Base-by-base conservation (phyloP, 331 rosid species). In the Quercus tomentella region DNA sequence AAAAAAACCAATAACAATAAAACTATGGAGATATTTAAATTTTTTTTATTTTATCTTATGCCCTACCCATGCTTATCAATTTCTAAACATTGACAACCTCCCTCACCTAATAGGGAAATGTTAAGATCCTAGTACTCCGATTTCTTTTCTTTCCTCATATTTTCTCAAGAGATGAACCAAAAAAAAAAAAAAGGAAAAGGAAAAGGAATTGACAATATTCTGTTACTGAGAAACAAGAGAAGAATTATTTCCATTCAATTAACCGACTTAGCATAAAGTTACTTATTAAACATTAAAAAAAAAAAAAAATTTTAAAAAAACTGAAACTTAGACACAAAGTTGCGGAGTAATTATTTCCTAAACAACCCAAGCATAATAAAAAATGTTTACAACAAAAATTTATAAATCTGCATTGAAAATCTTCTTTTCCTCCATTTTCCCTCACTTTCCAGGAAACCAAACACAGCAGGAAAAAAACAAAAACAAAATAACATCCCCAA, bases 101-200 rank as follows among this genome's bases (percentile, higher is more conserved):
- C 15, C 16, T 60, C 31, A 12, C 25, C 66, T 60, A 60, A 63
- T 5, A 63, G 41, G n/a, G 37, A 43, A 69, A 76, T 33, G 70
- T 77, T 69, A 55, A 66, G 61, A 78, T 61, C 65, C 67, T 77
- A 73, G 62, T 16, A 43, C 73, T 33, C 68, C 22, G 75, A 75
- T 79, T 58, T 75, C 22, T 15, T 75, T 71, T 60, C 77, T 56
- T 87, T 17, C 43, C 72, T 31, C 54, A 22, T 3, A 63, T 70
- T 74, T 12, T 14, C 31, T 20, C 26, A 63, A 4, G 43, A 71
- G 57, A 28, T 22, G n/a, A 77, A n/a, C 54, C 8, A 15, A n/a
- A 15, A 5, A 7, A 21, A 65, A 17, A 25, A n/a, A 15, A 5
- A 7, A 21, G 6, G 0, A 12, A 10, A 25, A 66, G n/a, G 26